Evolutionary conservation across 371 early-diverging fungal genomes (phyloP).

Genomic region (Actinomortierella ambigua): DNA sequence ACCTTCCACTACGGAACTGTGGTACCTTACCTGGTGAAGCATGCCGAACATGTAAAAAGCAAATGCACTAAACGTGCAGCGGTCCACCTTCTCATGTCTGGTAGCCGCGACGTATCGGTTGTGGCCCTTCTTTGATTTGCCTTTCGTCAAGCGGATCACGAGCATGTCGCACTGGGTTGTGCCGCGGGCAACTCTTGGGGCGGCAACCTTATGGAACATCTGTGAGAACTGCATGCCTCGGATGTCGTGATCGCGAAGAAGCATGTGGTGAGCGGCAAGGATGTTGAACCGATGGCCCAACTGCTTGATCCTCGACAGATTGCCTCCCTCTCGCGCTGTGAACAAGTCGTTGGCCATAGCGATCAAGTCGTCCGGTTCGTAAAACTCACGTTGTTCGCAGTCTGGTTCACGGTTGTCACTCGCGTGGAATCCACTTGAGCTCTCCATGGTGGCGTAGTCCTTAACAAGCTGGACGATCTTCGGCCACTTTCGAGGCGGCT

Average conservation of each 20-base stretch:
- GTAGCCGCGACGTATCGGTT: constrained; percentile 17
- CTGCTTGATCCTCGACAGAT: too few relatives aligned
- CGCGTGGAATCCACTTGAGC: too few relatives aligned
- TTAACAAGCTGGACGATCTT: too few relatives aligned
- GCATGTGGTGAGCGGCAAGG: constrained; percentile 15
- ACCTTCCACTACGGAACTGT: too few relatives aligned
- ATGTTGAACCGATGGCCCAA: too few relatives aligned
- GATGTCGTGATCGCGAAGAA: constrained; percentile 28
- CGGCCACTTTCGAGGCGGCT: too few relatives aligned
- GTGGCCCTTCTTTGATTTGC: constrained; percentile 19
- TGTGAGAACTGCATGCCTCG: constrained; percentile 17
- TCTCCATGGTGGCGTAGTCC: too few relatives aligned
- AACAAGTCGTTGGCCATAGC: too few relatives aligned
- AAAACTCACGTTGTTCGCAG: too few relatives aligned
- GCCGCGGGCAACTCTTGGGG: constrained; percentile 10
- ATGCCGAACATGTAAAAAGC: constrained; percentile 13
- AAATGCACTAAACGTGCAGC: constrained; percentile 17
- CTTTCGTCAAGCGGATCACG: constrained; percentile 12
- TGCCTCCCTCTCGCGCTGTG: too few relatives aligned
- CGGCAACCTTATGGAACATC: constrained; percentile 8
- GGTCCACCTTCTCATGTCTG: constrained; percentile 14
- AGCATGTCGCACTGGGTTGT: background rate
- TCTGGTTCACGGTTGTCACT: too few relatives aligned
- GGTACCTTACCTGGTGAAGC: constrained; percentile 3
- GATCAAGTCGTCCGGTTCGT: too few relatives aligned